Conservation (phyloP, 179 eudicot species). For the Nepenthes alata region DNA sequence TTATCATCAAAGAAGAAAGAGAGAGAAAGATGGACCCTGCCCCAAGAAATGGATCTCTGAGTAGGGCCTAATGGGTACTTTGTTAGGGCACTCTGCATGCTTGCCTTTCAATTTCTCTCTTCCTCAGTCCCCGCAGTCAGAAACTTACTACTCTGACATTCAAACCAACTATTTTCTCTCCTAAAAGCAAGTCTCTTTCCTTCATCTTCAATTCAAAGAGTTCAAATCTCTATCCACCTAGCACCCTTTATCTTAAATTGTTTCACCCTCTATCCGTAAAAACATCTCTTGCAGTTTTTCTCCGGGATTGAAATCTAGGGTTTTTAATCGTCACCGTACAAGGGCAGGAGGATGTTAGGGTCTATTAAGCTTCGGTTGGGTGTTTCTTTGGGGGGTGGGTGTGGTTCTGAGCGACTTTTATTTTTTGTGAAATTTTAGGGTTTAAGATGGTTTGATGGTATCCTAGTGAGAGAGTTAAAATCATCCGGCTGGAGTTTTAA, state of each 20-base stretch:
- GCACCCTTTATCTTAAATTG: background rate
- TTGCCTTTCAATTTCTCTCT: background rate
- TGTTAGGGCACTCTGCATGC: conserved; percentile 11
- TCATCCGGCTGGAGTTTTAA: no score
- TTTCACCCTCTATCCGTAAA: background rate
- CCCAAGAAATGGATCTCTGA: conserved; percentile 14
- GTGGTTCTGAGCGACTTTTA: no score
- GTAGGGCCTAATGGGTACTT: conserved; percentile 14
- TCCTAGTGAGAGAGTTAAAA: no score
- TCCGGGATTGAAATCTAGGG: conserved; percentile 58
- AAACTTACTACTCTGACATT: conserved; percentile 14
- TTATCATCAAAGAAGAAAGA: conserved; percentile 3
- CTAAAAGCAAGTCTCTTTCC: conserved; percentile 13
- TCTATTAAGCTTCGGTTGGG: no score
- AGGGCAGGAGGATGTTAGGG: no score
- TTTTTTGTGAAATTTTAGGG: no score
- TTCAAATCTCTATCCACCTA: background rate
- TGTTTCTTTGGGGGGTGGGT: no score
- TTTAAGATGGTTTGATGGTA: background rate
- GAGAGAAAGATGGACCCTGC: background rate
- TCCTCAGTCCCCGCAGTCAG: conserved; percentile 8
- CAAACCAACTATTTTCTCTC: conserved; percentile 1
- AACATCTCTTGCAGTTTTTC: background rate
- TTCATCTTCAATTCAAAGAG: conserved; percentile 6
- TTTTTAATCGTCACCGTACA: conserved; percentile 14